Percentiles rank a stretch among this genome's conserved stretches.
phyloP scores from a whole-genome alignment of 495 filamentous ascomycete species.

The Penicillium subrubescens region DNA sequence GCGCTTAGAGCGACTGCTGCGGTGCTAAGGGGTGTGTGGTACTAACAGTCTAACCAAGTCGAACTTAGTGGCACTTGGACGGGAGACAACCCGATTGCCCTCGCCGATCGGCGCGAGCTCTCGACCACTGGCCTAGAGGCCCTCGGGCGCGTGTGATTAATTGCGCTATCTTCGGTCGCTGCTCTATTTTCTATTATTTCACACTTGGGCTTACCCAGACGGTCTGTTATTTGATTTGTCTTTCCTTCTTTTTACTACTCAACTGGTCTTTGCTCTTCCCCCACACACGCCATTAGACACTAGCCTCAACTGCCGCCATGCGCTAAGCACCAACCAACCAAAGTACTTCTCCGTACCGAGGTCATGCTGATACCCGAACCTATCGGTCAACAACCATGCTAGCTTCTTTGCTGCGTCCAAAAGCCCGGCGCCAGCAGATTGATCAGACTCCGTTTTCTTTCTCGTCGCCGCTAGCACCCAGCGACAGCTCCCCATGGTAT shows the following conservation, averaged over 20 bases:
- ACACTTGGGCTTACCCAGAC: background rate
- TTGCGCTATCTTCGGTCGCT: constrained; percentile 1
- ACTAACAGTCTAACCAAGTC: background rate
- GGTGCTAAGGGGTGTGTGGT: no score
- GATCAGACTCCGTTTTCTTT: constrained; percentile 55
- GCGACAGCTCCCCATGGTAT: constrained; percentile 37
- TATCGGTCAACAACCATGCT: constrained; percentile 37
- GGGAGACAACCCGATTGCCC: background rate
- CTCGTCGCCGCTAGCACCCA: constrained; percentile 45
- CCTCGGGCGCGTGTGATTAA: background rate
- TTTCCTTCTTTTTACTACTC: background rate
- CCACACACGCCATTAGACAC: background rate
- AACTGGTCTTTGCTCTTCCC: background rate
- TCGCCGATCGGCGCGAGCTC: background rate
- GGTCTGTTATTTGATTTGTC: background rate
- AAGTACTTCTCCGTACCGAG: constrained; percentile 2
- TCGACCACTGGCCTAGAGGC: background rate
- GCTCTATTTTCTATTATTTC: background rate
- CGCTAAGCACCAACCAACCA: background rate
- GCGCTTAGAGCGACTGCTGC: background rate
- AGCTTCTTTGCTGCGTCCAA: constrained; percentile 51
- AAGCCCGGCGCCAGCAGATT: constrained; percentile 35
- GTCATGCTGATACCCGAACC: constrained; percentile 14
- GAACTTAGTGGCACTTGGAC: background rate
- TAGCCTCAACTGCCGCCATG: constrained; percentile 1